Evolutionary conservation across 805 yeast species (phyloP).

Genomic region (Limtongia smithiae): DNA sequence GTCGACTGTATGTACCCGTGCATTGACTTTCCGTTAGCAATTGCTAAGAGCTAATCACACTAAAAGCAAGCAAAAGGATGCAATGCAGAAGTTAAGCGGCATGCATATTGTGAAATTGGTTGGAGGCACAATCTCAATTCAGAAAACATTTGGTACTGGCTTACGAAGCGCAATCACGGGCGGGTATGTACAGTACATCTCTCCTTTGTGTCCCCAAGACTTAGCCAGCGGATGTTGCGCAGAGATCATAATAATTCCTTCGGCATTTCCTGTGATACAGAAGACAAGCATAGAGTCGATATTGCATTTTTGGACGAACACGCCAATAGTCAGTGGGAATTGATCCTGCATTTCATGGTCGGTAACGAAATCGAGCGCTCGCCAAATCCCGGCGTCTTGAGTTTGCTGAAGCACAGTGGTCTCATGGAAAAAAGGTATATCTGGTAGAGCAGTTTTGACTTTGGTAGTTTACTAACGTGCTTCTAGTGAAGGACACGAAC

Average conservation of each 20-base stretch:
- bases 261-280: constrained; percentile 63
- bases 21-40: constrained; percentile 13
- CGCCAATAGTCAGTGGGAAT: constrained; percentile 89
- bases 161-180: constrained; percentile 85
- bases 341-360: constrained; percentile 94
- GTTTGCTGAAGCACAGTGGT: constrained; percentile 72
- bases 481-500: constrained; percentile 34
- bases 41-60: constrained; percentile 25
- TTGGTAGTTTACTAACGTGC: constrained; percentile 4
- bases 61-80: constrained; percentile 62
- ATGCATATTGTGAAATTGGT: constrained; percentile 69
- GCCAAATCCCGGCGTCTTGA: constrained; percentile 80
- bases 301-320: constrained; percentile 69
- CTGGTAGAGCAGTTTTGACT: not conserved
- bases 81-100: constrained; percentile 69
- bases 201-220: too few species aligned
- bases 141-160: constrained; percentile 69
- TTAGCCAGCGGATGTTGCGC: too few species aligned
- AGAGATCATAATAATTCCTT: constrained; percentile 58
- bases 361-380: constrained; percentile 70
- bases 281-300: constrained; percentile 56
- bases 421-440: constrained; percentile 62
- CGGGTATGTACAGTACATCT: constrained; percentile 44
- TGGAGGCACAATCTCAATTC: constrained; percentile 51
- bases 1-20: constrained; percentile 42